Evolutionary conservation across 306 rosid species (phyloP), one percentile per base, ranked within the genome.

Genomic region (Malus asiatica): DNA sequence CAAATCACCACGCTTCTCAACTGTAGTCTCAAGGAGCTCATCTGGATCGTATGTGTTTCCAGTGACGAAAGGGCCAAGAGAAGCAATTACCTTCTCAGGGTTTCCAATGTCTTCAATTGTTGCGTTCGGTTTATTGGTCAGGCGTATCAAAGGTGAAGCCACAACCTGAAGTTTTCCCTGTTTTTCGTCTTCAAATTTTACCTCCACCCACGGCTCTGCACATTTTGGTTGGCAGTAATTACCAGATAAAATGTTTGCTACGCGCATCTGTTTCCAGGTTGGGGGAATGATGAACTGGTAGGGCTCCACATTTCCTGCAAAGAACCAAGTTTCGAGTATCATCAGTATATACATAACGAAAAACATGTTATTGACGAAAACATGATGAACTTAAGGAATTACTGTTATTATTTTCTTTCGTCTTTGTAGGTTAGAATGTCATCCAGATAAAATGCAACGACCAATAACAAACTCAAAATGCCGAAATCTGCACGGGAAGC

Each of bases 191-290:
- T 95, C 98, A 77, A 95, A 95, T 77, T 92, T 92, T 23, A 95
- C 98, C 86, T 92, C 98, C 16, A 95, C 92, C 98, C 97, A 95
- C 2, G 98, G 98, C 88, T 95, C 98, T 59, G 97, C 98, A 81
- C 98, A 95, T 79, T 92, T 95, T 35, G 98, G 98, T 79, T 95
- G 97, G 78, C 98, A 95, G 86, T 95, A 95, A 81, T 95, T 95
- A 62, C 98, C 98, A n/a, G 97, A 95, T 78, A 95, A 77, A 71
- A 95, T 95, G 89, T 95, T 95, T 19, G 98, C 97, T 25, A 95
- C 84, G 0, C 97, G 93, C 8, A 80, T 66, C 76, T 92, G 97
- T 85, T 95, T 95, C 97, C 98, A 95, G 22, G 97, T 89, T 30
- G 97, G 97, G 22, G 98, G 98, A 29, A 95, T 78, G 69, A 95